These are phyloP conservation scores for Senecio squalidus DNA, from an alignment of 140 eudicot species.

Conservation along the genomic window DNA sequence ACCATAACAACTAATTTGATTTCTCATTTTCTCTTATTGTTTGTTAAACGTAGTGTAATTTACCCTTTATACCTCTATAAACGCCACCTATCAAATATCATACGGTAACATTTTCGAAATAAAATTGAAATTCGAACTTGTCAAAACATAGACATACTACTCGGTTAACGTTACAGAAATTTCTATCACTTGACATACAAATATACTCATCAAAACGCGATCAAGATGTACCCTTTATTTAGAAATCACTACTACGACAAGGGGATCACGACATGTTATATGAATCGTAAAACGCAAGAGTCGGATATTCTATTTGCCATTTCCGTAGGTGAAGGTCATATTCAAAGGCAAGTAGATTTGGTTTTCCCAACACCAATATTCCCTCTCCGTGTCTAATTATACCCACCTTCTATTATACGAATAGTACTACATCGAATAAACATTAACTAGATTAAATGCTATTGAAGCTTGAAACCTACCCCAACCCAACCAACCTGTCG, in stretches of 20 bases:
- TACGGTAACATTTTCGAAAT: too few species aligned
- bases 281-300: constrained; percentile 17
- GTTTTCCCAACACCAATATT: constrained; percentile 52
- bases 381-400: constrained; percentile 75
- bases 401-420: constrained; percentile 24
- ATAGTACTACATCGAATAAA: not conserved
- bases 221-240: not conserved
- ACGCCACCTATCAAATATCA: too few species aligned
- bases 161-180: too few species aligned
- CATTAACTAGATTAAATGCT: constrained; percentile 15
- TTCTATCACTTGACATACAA: too few species aligned
- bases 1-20: constrained; percentile 2
- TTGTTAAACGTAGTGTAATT: not conserved
- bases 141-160: too few species aligned
- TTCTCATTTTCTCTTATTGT: not conserved
- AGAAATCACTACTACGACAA: not conserved
- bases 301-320: constrained; percentile 15
- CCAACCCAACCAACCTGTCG: constrained; percentile 24
- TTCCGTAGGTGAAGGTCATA: constrained; percentile 15
- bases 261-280: not conserved
- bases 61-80: too few species aligned
- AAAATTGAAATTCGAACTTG: too few species aligned
- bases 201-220: not conserved
- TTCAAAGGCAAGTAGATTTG: constrained; percentile 23
- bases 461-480: constrained; percentile 25